These are phyloP conservation scores for Pythium phragmiticola DNA, from an alignment of 352 stramenopile genomes.

Conservation along the genomic window DNA sequence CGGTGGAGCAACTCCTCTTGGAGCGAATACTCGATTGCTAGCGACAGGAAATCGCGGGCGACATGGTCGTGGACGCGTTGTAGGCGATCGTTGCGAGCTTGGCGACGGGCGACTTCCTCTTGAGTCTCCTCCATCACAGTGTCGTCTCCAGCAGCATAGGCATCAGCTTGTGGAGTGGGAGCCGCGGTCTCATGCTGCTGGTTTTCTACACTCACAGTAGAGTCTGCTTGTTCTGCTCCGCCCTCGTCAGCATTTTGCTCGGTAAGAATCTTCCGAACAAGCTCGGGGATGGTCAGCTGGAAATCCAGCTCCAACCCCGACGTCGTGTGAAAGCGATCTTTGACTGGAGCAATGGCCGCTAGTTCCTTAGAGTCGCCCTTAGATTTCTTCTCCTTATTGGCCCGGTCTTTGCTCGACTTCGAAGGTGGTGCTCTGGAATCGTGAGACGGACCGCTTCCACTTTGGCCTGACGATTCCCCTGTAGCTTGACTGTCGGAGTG, in stretches of 20 bases:
- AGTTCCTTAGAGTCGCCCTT: constrained; percentile 24
- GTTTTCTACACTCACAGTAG: background rate
- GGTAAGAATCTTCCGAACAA: constrained; percentile 37
- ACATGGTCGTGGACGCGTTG: constrained; percentile 12
- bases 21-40: constrained; percentile 31
- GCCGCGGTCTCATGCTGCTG: background rate
- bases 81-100: constrained; percentile 11
- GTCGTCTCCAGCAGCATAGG: background rate
- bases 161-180: background rate
- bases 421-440: background rate
- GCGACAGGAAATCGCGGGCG: constrained; percentile 30
- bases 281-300: constrained; percentile 20
- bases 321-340: constrained; percentile 15
- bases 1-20: constrained; percentile 12
- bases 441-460: background rate
- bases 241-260: constrained; percentile 28
- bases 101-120: constrained; percentile 3
- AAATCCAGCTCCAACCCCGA: constrained; percentile 29
- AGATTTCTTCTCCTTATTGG: constrained; percentile 2
- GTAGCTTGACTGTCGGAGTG: background rate
- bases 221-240: background rate
- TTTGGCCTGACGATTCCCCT: constrained; percentile 1
- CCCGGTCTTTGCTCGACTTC: background rate
- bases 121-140: constrained; percentile 1
- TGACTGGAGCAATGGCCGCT: constrained; percentile 25